Percentiles rank a stretch among this genome's conserved stretches.
Evolutionary conservation across 1,139 yeast species (phyloP).

Genomic region (Sugiyamaella japonica): DNA sequence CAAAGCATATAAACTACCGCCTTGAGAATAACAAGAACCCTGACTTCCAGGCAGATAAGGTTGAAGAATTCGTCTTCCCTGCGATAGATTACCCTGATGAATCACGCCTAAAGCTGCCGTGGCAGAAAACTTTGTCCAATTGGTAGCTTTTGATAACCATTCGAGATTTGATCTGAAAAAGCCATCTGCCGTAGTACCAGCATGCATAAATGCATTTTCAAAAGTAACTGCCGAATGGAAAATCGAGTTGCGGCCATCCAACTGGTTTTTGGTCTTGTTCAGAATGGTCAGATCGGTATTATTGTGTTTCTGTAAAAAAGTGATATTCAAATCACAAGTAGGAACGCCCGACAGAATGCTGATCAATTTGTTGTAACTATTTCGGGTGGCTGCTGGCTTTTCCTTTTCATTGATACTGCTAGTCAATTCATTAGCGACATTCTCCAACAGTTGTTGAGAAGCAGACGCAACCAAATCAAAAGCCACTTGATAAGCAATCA

Average conservation of each 20-base stretch:
- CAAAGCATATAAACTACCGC: conserved; percentile 92
- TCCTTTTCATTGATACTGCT: conserved; percentile 31
- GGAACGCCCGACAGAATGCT: conserved; percentile 88
- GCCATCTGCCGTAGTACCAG: conserved; percentile 95
- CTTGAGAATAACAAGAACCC: conserved; percentile 72
- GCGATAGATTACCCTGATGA: conserved; percentile 90
- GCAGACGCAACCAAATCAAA: conserved; percentile 92
- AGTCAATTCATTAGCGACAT: conserved; percentile 51
- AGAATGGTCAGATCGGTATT: conserved; percentile 82
- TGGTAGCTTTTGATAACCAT: conserved; percentile 95
- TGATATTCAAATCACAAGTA: conserved; percentile 87
- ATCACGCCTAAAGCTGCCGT: conserved; percentile 98
- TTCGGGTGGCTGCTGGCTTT: conserved; percentile 26
- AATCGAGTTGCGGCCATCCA: conserved; percentile 91
- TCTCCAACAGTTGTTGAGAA: conserved; percentile 82
- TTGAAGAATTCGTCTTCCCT: conserved; percentile 81
- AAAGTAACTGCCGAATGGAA: conserved; percentile 96
- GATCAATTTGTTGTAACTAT: conserved; percentile 48
- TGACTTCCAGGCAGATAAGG: conserved; percentile 90
- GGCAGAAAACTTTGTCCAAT: conserved; percentile 97
- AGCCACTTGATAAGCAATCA: conserved; percentile 88
- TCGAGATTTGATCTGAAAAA: conserved; percentile 88
- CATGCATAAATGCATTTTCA: conserved; percentile 92
- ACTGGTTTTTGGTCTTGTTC: conserved; percentile 73
- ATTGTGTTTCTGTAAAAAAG: conserved; percentile 83